Base-by-base conservation (phyloP, 805 yeast species). In the Candida maris region DNA sequence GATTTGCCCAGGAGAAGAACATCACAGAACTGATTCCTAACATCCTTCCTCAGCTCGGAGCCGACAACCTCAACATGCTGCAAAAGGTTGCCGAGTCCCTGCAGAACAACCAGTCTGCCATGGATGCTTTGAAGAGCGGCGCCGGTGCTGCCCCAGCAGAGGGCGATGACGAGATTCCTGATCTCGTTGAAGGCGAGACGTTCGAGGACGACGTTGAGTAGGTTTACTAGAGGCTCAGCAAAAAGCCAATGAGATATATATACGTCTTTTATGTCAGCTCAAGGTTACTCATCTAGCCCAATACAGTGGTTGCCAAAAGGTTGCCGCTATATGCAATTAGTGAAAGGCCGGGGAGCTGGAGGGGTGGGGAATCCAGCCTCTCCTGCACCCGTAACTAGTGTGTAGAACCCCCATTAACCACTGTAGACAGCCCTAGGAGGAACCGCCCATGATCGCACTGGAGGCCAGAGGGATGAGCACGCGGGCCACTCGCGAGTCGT, bases 31-130 rank as follows among this genome's bases (percentile, higher is more conserved):
- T 93, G 71, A 77, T 91, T 55, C 97, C 97, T 59, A 83, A 79
- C 68, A 87, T 91, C 68, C 79, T 91, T 63, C 89, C 95, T 56
- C 96, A 89, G 75, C 77, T 91, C 70, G 96, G 97, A 61, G 85
- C 95, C 53, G 97, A 91, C 69, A 85, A 93, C 70, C 79, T 87
- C 64, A 85, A 82, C 63, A 81, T 86, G 68, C 77, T 91, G 67
- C 81, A 86, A 64, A 77, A 82, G 70, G 75, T 91, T 66, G 96
- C 97, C 46, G 85, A 85, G 69, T 89, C 85, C 67, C 69, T 85
- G 67, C 89, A 86, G 73, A 68, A 70, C 32, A 67, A 70, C 47
- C 70, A 73, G 56, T 66, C 57, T 45, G 54, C 57, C 31, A 36
- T 61, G 51, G 61, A 59, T 49, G 63, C 63, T 30, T 46, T 53